phyloP scores from a whole-genome alignment of 495 filamentous ascomycete genomes.

The Filosporella fistucella region DNA sequence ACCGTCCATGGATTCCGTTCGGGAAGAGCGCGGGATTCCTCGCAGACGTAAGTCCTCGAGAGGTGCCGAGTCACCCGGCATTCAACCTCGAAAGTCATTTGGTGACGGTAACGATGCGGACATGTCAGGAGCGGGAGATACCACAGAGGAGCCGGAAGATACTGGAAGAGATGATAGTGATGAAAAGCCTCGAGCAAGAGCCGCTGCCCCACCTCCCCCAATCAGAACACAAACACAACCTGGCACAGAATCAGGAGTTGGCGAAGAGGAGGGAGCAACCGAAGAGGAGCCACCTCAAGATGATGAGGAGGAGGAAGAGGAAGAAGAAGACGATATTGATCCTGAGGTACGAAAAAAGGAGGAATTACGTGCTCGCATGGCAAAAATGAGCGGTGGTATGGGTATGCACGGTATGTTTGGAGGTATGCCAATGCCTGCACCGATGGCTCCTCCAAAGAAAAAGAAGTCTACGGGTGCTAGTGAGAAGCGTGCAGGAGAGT shows the following conservation, averaged over 20 bases:
- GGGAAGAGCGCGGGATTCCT: conserved; percentile 39
- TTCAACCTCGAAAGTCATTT: conserved; percentile 38
- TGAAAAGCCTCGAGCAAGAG: conserved; percentile 35
- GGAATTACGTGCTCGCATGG: conserved; percentile 91
- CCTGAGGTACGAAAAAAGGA: conserved; percentile 82
- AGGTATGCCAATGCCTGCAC: conserved; percentile 39
- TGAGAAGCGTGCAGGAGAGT: conserved; percentile 40
- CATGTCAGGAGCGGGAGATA: conserved; percentile 81
- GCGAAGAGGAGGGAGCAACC: conserved; percentile 37
- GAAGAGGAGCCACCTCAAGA: conserved; percentile 40
- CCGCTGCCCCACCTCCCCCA: conserved; percentile 21
- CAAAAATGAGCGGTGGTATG: conserved; percentile 98
- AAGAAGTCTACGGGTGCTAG: conserved; percentile 40
- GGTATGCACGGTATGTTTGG: conserved; percentile 95
- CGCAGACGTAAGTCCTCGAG: conserved; percentile 52
- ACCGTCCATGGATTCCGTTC: conserved; percentile 51
- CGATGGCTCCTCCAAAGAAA: conserved; percentile 56
- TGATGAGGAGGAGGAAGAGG: conserved; percentile 61
- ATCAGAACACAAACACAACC: conserved; percentile 25
- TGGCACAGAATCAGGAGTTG: conserved; percentile 17
- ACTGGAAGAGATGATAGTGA: conserved; percentile 74
- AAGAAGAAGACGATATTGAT: conserved; percentile 87
- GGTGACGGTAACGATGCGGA: conserved; percentile 88
- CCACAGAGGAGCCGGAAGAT: conserved; percentile 74
- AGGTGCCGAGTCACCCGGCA: conserved; percentile 28